A percentile compares a stretch with the other conserved stretches of the same genome.
Conservation (phyloP, 768 basidiomycete species). For the Kwoniella dejecticola region DNA sequence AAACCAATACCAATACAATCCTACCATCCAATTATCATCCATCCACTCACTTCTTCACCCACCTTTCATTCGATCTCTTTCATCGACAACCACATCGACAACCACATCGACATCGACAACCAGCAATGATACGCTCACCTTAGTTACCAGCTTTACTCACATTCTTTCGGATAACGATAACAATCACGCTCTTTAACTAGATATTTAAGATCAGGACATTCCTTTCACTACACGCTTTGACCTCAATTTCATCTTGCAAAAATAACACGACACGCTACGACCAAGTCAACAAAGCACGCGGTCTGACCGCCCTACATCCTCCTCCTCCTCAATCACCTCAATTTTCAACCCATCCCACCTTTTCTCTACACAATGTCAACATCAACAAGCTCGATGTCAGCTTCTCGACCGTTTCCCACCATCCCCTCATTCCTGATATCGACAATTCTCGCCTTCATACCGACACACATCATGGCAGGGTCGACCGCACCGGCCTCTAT, state of each 20-base stretch:
- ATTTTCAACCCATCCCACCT: background rate
- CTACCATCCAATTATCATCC: too few species aligned
- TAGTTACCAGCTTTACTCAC: background rate
- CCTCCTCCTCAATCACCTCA: background rate
- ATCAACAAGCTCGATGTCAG: slow-evolving; percentile 3
- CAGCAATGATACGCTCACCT: background rate
- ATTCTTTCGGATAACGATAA: slow-evolving; percentile 4
- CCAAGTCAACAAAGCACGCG: background rate
- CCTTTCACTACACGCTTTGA: background rate
- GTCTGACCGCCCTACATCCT: background rate
- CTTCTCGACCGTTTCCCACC: background rate
- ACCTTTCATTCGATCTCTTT: background rate
- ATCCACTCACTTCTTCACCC: background rate
- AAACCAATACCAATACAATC: too few species aligned
- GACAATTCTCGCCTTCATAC: slow-evolving; percentile 22
- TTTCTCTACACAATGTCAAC: background rate
- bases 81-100: too few species aligned
- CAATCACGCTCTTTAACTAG: slow-evolving; percentile 15
- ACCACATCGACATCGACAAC: background rate
- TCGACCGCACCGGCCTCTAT: slow-evolving; percentile 54
- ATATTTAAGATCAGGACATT: slow-evolving; percentile 1
- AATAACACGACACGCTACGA: background rate
- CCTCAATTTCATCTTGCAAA: background rate
- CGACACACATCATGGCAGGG: slow-evolving; percentile 27
- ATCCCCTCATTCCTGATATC: slow-evolving; percentile 27